These are phyloP conservation scores for Ceratobasidium sp. DNA, from an alignment of 1,284 basidiomycete species.

Conservation along the genomic window DNA sequence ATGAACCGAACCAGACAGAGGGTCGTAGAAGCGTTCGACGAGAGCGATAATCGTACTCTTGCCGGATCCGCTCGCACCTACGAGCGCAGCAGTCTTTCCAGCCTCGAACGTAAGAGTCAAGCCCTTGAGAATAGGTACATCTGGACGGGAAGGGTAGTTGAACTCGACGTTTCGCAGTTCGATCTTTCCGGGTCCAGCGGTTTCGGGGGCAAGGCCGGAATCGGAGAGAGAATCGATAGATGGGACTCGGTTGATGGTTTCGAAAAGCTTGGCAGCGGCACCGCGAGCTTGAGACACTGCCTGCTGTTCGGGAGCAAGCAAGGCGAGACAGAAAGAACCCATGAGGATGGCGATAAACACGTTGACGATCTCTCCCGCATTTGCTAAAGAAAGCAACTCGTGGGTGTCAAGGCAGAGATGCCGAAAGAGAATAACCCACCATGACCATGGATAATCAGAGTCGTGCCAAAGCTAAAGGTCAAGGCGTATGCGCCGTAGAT, in stretches of 20 bases:
- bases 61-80: too few relatives aligned
- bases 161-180: conserved; percentile 80
- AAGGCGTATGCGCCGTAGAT: conserved; percentile 64
- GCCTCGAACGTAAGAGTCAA: conserved; percentile 72
- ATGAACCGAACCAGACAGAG: conserved; percentile 71
- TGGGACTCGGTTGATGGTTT: conserved; percentile 88
- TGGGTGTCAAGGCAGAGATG: too few relatives aligned
- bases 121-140: conserved; percentile 82
- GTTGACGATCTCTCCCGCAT: conserved; percentile 76
- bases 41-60: conserved; percentile 77
- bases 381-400: conserved; percentile 51
- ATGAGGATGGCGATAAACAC: conserved; percentile 87
- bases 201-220: conserved; percentile 73
- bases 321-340: conserved; percentile 85
- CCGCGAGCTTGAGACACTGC: conserved; percentile 83
- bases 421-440: conserved; percentile 51
- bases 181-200: conserved; percentile 76
- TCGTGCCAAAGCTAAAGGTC: conserved; percentile 83
- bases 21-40: conserved; percentile 91
- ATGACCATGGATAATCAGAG: conserved; percentile 71
- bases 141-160: conserved; percentile 89
- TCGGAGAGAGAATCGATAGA: conserved; percentile 82
- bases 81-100: conserved; percentile 84
- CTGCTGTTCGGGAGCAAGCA: conserved; percentile 83
- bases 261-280: conserved; percentile 90